These are phyloP conservation scores for Xylaria acuta DNA, from an alignment of 495 filamentous ascomycete species.

Conservation along the genomic window DNA sequence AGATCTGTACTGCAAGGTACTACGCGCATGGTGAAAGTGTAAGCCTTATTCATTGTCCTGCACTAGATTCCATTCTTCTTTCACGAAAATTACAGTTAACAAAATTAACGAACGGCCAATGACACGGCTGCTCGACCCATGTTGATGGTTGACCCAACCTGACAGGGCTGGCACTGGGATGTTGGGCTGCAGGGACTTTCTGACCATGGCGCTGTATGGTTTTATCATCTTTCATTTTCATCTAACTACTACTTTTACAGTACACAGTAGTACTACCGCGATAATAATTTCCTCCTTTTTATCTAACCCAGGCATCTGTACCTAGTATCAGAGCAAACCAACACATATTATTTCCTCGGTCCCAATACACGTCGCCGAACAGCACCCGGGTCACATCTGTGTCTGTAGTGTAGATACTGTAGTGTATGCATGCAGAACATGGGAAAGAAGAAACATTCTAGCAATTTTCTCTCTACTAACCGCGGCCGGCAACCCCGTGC, in stretches of 20 bases:
- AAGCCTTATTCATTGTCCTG: not conserved
- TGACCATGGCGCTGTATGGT: slow-evolving; percentile 4
- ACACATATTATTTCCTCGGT: not conserved
- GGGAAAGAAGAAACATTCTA: not conserved
- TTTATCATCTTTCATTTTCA: not conserved
- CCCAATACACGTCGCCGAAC: not conserved
- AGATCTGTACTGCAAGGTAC: not conserved
- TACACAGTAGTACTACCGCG: no score
- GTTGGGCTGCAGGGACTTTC: slow-evolving; percentile 16
- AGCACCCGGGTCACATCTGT: not conserved
- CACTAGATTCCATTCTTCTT: slow-evolving; percentile 5
- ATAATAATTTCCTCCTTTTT: no score
- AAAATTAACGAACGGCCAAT: slow-evolving; percentile 15
- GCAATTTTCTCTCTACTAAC: not conserved
- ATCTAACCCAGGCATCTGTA: not conserved
- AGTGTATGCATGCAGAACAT: slow-evolving; percentile 1
- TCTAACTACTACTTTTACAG: no score
- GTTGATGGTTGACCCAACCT: slow-evolving; percentile 7
- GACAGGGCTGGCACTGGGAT: slow-evolving; percentile 13
- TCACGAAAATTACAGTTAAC: not conserved
- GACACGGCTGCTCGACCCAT: not conserved
- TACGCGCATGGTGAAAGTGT: not conserved
- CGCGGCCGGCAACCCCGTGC: slow-evolving; percentile 22
- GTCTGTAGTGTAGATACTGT: no score
- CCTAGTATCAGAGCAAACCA: not conserved